phyloP scores from a whole-genome alignment of 805 yeast genomes.

The Candida maris region DNA sequence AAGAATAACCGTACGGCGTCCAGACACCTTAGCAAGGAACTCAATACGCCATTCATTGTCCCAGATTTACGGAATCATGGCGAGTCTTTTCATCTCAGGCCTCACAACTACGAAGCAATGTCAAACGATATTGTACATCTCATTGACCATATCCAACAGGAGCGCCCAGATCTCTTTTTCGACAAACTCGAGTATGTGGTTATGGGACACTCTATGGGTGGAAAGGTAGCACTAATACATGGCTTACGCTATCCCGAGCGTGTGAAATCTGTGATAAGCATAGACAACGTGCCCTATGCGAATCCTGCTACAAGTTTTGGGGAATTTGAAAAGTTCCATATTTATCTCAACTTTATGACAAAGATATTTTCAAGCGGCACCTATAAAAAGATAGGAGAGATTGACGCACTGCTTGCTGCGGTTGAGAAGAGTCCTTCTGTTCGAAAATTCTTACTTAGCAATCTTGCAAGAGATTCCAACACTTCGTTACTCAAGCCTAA shows the following conservation, averaged over 20 bases:
- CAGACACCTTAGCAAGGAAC: constrained; percentile 40
- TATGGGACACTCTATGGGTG: constrained; percentile 87
- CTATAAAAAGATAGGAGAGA: constrained; percentile 37
- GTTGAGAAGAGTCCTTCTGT: constrained; percentile 59
- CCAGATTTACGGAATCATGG: constrained; percentile 91
- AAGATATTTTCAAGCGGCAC: constrained; percentile 4
- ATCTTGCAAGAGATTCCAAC: constrained; percentile 43
- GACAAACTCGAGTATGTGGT: constrained; percentile 50
- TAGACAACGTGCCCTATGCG: constrained; percentile 74
- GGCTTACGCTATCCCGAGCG: constrained; percentile 63
- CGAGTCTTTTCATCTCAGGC: constrained; percentile 65
- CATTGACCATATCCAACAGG: constrained; percentile 12
- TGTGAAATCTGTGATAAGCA: constrained; percentile 57
- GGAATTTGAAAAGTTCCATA: constrained; percentile 30
- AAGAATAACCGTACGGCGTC: constrained; percentile 76
- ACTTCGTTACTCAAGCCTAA: constrained; percentile 25
- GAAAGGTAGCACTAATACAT: constrained; percentile 85
- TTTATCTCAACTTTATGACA: constrained; percentile 18
- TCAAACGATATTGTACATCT: constrained; percentile 81
- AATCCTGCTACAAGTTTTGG: constrained; percentile 40
- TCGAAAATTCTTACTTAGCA: constrained; percentile 71
- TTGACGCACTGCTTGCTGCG: constrained; percentile 53
- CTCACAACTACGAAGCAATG: constrained; percentile 72
- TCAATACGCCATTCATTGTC: constrained; percentile 57
- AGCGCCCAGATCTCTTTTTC: constrained; percentile 12